Conservation (phyloP, 2,329 filamentous ascomycete species). For the Botrytis cinerea region DNA sequence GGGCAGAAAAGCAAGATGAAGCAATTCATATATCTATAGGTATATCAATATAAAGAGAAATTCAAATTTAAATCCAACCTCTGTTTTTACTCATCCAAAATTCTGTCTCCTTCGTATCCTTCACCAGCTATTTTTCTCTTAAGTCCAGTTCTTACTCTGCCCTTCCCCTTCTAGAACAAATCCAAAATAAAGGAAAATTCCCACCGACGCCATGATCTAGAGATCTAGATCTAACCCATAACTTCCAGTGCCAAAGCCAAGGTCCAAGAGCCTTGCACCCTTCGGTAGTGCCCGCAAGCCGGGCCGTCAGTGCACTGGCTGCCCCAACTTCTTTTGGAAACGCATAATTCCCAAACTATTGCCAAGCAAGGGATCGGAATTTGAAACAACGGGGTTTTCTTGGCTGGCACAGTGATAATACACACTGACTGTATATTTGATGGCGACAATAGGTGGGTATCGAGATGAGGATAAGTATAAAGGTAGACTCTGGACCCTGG, state of each 20-base stretch:
- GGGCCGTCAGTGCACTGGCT: neutral
- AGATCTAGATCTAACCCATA: neutral
- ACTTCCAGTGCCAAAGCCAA: neutral
- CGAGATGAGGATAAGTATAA: neutral
- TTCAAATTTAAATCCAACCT: neutral
- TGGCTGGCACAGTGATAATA: slow-evolving; percentile 1
- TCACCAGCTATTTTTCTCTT: neutral
- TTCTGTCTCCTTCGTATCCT: neutral
- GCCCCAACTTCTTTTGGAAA: neutral
- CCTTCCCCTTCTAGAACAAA: neutral
- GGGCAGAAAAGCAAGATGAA: neutral
- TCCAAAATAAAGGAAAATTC: neutral
- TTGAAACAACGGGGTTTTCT: neutral
- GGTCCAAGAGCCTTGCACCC: neutral
- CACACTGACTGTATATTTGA: neutral
- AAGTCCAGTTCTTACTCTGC: neutral
- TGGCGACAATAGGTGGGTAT: neutral
- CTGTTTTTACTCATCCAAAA: neutral
- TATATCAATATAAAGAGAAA: slow-evolving; percentile 2
- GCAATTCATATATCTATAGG: neutral
- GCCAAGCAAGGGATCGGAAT: neutral
- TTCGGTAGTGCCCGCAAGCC: neutral
- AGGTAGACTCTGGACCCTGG: neutral
- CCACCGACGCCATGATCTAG: neutral
- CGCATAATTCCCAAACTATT: neutral